Conservation (phyloP, 495 filamentous ascomycete genomes). For the Penicillium verhagenii region DNA sequence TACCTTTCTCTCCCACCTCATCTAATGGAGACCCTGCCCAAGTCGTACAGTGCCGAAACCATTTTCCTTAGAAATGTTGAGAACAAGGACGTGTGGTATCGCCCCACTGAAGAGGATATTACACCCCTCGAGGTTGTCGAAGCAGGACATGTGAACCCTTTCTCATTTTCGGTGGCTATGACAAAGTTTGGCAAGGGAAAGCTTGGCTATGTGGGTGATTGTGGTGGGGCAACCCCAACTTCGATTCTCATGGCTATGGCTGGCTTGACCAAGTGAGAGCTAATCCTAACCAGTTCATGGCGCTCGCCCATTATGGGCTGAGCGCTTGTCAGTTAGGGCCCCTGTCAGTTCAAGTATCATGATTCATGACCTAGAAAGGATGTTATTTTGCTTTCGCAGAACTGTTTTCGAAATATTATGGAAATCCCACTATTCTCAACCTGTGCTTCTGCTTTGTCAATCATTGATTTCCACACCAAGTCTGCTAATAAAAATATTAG, state of each 20-base stretch:
- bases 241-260: slow-evolving; percentile 5
- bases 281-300: background rate
- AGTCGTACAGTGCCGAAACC: background rate
- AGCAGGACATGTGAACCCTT: background rate
- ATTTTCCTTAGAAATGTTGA: background rate
- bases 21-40: background rate
- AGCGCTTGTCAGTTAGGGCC: no score
- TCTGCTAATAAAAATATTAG: no score
- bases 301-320: no score
- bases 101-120: background rate
- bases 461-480: no score
- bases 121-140: background rate
- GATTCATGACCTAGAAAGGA: no score
- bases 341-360: no score
- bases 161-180: background rate
- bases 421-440: no score
- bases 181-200: background rate
- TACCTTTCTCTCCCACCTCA: background rate
- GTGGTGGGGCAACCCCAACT: background rate
- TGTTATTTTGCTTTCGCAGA: no score
- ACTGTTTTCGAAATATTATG: no score
- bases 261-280: background rate
- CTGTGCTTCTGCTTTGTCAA: no score
- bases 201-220: slow-evolving; percentile 7
- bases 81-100: background rate